Base-by-base conservation (phyloP, 1,139 yeast genomes). In the Suzukiozyma palmioleophila region DNA sequence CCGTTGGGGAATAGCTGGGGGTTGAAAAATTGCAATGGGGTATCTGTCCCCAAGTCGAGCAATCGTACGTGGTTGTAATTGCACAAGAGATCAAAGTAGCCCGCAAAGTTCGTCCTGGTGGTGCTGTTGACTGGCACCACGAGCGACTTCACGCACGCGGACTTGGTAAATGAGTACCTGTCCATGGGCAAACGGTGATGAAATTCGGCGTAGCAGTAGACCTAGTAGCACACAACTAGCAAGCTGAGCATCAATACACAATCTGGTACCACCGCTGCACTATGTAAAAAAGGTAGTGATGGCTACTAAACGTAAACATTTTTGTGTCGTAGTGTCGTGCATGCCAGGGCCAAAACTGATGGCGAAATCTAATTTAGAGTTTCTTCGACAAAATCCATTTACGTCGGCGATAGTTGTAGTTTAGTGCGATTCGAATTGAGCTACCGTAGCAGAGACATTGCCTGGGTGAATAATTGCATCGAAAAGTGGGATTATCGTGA, bases 1-100 rank as follows among this genome's bases (percentile, higher is more conserved):
- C 97, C 97, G 38, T 75, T 73, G 1, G 97, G 96, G 52, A 78
- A 86, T 0, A 84, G 81, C 52, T 83, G 94, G 1, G 97, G 97
- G 50, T 86, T 85, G 66, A 89, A 89, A 66, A 59, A 52, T 35
- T 57, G 64, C 35, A 79, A 64, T 13, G 81, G 69, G 14, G 75
- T 69, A 38, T 76, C 77, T 5, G 90, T 86, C 1, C 86, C 69
- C 8, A 90, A 74, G 54, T 89, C 97, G 18, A 84, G 73, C 33
- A 89, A 65, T 43, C 95, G 62, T 18, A 88, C 79, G 49, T 86
- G 92, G 38, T 69, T 43, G 14, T 77, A 73, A n/a, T 68, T 57
- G 38, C 67, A 64, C 40, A 90, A 57, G 24, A 66, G 53, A 3
- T 63, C 64, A 9, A 73, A 66, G 48, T 75, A 77, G 30, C 60